phyloP scores from a whole-genome alignment of 352 stramenopile species.

The Blastocystis sp. region DNA sequence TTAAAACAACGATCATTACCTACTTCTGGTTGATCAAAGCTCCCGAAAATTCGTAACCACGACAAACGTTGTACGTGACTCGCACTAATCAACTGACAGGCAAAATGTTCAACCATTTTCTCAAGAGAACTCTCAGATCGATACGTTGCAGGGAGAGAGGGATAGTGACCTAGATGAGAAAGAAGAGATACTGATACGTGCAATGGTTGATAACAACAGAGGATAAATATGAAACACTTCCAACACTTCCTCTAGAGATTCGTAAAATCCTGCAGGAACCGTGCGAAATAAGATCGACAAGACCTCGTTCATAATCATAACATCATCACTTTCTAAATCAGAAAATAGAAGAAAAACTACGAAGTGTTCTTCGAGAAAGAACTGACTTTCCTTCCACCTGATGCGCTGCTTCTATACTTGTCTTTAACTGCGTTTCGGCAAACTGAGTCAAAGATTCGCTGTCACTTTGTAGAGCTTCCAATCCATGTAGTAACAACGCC shows the following conservation, averaged over 20 bases:
- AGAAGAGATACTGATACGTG: background rate
- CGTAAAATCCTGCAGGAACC: background rate
- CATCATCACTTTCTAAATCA: background rate
- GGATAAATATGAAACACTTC: background rate
- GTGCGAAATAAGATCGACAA: background rate
- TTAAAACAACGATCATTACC: background rate
- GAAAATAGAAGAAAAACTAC: no score
- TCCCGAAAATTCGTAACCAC: background rate
- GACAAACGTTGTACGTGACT: background rate
- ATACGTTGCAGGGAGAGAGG: background rate
- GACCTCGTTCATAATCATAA: background rate
- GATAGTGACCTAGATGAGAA: background rate
- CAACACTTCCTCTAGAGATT: background rate
- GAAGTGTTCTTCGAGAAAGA: background rate
- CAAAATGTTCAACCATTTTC: background rate
- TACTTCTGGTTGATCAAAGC: constrained; percentile 14
- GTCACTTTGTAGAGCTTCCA: background rate
- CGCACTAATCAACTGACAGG: background rate
- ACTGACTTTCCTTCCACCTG: background rate
- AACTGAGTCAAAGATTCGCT: background rate
- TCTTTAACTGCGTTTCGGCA: background rate
- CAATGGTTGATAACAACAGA: background rate
- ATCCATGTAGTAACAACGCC: background rate
- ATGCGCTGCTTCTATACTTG: background rate
- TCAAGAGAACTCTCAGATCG: background rate